Conservation (phyloP, 257 asterid genomes). For the Salvia splendens region DNA sequence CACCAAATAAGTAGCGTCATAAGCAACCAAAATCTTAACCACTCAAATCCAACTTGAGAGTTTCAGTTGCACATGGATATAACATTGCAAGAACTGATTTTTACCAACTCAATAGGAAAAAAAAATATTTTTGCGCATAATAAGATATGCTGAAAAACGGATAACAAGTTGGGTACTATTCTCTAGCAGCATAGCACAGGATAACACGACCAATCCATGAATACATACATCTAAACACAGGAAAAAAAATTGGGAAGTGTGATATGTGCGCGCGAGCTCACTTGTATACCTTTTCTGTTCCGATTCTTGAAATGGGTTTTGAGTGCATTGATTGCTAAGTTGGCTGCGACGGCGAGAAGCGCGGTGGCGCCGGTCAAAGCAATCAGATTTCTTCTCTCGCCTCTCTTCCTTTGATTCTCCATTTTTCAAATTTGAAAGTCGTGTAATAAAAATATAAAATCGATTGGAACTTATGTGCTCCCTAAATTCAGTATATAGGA, state of each 20-base stretch:
- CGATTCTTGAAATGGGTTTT: slow-evolving; percentile 55
- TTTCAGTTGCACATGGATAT: neutral
- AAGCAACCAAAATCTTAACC: slow-evolving; percentile 18
- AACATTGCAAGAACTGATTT: slow-evolving; percentile 15
- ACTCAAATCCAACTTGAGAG: slow-evolving; percentile 6
- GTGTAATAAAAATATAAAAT: no score
- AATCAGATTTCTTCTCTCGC: slow-evolving; percentile 52
- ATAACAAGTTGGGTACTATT: slow-evolving; percentile 13
- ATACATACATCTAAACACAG: neutral
- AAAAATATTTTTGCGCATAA: neutral
- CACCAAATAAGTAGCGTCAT: no score
- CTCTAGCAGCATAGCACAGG: slow-evolving; percentile 10
- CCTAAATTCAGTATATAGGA: neutral
- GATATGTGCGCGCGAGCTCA: neutral
- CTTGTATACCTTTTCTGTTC: slow-evolving; percentile 58
- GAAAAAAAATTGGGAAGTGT: neutral
- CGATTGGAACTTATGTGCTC: no score
- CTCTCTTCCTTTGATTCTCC: slow-evolving; percentile 45
- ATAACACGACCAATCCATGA: neutral
- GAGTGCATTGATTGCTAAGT: slow-evolving; percentile 62
- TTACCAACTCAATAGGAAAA: neutral
- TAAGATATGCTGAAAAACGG: slow-evolving; percentile 9
- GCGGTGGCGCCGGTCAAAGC: slow-evolving; percentile 95
- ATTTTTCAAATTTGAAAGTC: slow-evolving; percentile 25
- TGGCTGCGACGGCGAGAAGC: slow-evolving; percentile 70